A percentile compares a stretch with the other conserved stretches of the same genome.
Conservation (phyloP, 495 filamentous ascomycete species). For the Aspergillus nanangensis region DNA sequence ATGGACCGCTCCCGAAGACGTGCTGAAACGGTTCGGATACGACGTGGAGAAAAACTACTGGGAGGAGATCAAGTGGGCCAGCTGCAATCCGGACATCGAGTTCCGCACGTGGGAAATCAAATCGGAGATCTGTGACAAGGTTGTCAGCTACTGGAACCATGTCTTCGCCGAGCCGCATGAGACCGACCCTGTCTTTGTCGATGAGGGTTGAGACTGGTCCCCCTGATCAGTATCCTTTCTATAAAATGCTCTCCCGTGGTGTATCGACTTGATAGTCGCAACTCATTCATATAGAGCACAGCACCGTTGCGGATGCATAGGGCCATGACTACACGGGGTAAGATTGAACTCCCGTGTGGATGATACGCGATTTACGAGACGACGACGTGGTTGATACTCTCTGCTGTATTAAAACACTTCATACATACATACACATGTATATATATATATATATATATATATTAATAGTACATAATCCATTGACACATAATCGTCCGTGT, state of each 20-base stretch:
- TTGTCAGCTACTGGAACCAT: constrained; percentile 37
- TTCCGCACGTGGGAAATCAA: constrained; percentile 39
- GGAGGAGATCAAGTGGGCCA: constrained; percentile 46
- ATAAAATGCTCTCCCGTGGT: neutral
- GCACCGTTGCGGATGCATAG: too few relatives aligned
- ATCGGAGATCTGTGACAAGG: constrained; percentile 28
- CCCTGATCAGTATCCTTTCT: neutral
- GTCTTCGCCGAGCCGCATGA: constrained; percentile 38
- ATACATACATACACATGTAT: neutral
- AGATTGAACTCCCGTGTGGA: neutral
- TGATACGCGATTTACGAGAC: constrained; percentile 14
- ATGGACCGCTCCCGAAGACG: constrained; percentile 34
- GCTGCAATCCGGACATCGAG: constrained; percentile 36
- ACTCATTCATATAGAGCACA: too few relatives aligned
- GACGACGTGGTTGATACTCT: constrained; percentile 4
- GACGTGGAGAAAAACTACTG: constrained; percentile 51
- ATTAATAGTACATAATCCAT: too few relatives aligned
- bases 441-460: neutral
- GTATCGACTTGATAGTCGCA: too few relatives aligned
- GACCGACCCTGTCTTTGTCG: constrained; percentile 30
- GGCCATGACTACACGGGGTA: neutral
- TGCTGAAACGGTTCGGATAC: constrained; percentile 39
- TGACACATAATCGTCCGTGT: too few relatives aligned
- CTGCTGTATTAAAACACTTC: constrained; percentile 3
- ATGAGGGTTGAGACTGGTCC: constrained; percentile 14